Evolutionary conservation across 1,139 yeast genomes (phyloP), one percentile per base, ranked within the genome.

Genomic region (Yamadazyma sp.): DNA sequence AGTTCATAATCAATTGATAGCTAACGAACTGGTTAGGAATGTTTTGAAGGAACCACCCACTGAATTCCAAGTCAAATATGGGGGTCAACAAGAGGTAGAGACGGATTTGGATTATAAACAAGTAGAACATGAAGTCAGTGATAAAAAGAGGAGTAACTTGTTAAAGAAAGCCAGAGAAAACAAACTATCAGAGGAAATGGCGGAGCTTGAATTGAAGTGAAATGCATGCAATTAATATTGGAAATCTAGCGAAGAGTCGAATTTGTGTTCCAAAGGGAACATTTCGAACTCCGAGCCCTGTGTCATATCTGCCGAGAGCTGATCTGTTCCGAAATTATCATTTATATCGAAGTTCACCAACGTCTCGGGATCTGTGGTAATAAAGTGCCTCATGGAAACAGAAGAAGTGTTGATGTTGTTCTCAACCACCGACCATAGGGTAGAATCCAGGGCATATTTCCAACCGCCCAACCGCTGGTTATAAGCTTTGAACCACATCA

Each of bases 1-100:
- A 1, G 71, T 83, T 14, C 85, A 81, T 49, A 70, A 69, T 44
- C 88, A 84, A 53, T 68, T 79, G 42, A 79, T 75, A 20, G 67
- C 70, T 41, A 81, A 77, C 54, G 69, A 69, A 6, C 64, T 59
- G 20, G 62, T 79, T 8, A 55, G 68, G 35, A 73, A 69, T 27
- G 59, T 76, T 22, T 61, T 76, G 46, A 65, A 61, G 43, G 76
- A 70, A 38, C 73, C 74, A 14, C 62, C 59, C 12, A 51, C 64
- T 25, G 66, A 60, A 23, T 70, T 55, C 41, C 62, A 62, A 39
- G 44, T 42, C 22, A 61, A 55, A 38, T 66, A 65, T 48, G 64
- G 64, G 2, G 40, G 43, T 31, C 44, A 43, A 26, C 41, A 47
- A 12, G 49, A 47, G 22, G 54, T 45, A n/a, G 53, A 47, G n/a